A percentile compares a stretch with the other conserved stretches of the same genome.
Conservation (phyloP, 352 stramenopile species). For the Phytophthora ohioensis region DNA sequence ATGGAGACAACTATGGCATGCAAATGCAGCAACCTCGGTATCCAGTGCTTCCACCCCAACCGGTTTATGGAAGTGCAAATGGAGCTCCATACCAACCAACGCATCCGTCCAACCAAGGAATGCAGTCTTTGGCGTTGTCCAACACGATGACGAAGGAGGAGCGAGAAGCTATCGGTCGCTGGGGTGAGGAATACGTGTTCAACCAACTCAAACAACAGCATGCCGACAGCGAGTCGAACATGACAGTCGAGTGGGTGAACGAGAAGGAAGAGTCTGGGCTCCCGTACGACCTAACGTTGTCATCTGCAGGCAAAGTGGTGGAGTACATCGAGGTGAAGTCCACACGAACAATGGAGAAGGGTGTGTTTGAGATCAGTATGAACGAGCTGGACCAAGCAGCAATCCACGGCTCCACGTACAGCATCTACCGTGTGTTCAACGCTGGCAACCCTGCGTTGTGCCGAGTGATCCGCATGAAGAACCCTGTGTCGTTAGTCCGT, state of each 20-base stretch:
- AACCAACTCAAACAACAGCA: slow-evolving; percentile 69
- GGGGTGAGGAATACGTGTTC: slow-evolving; percentile 86
- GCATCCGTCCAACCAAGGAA: slow-evolving; percentile 13
- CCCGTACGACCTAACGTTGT: slow-evolving; percentile 83
- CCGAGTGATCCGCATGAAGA: slow-evolving; percentile 87
- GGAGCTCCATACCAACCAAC: slow-evolving; percentile 21
- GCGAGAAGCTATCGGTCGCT: slow-evolving; percentile 79
- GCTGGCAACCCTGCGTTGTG: slow-evolving; percentile 73
- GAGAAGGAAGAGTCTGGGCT: slow-evolving; percentile 80
- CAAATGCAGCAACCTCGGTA: slow-evolving; percentile 28
- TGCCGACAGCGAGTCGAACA: slow-evolving; percentile 39
- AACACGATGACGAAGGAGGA: slow-evolving; percentile 84
- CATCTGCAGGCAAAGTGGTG: slow-evolving; percentile 52
- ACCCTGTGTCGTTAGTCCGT: slow-evolving; percentile 80
- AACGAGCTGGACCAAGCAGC: slow-evolving; percentile 89
- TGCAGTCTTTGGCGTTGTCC: slow-evolving; percentile 34
- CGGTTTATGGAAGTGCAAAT: slow-evolving; percentile 13
- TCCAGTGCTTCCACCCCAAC: slow-evolving; percentile 12
- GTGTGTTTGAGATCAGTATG: slow-evolving; percentile 91
- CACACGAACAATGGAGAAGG: slow-evolving; percentile 89
- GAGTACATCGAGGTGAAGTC: slow-evolving; percentile 91
- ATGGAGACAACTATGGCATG: slow-evolving; percentile 17
- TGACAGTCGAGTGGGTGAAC: slow-evolving; percentile 83
- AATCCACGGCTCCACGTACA: slow-evolving; percentile 79
- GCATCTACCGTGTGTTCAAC: slow-evolving; percentile 90